Evolutionary conservation across 73 alveolate species (phyloP), one percentile per base, ranked within the genome.

Genomic region (Durusdinium trenchii): DNA sequence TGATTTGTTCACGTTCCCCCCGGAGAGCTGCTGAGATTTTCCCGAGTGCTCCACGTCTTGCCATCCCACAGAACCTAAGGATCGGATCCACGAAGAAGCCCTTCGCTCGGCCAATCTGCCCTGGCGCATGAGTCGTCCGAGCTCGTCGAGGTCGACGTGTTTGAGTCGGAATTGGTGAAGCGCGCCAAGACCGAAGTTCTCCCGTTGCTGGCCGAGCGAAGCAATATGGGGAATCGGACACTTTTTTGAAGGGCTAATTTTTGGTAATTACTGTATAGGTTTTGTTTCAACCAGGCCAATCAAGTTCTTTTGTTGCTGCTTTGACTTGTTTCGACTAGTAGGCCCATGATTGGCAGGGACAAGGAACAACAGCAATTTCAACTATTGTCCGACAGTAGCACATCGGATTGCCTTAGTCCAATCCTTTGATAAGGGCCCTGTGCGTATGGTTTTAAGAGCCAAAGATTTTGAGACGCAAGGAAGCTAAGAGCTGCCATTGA

Each of bases 401-500:
- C 28, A 20, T 20, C 20, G 64, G 64, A 9, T 54, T 54, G 28
- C 28, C 28, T 9, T 54, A 12, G 28, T 12, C 64, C 64, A 54
- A 54, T 54, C 20, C 64, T 20, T 54, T n/a, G n/a, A n/a, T n/a
- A n/a, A n/a, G n/a, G n/a, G n/a, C n/a, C n/a, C n/a, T n/a, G n/a
- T n/a, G n/a, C n/a, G n/a, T 32, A 38, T 32, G 14, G 57, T 35
- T n/a, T 12, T 26, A 10, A 47, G 40, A 20, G 86, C 42, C 40
- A 51, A 75, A n/a, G 42, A n/a, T n/a, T n/a, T n/a, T n/a, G n/a
- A n/a, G n/a, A n/a, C n/a, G n/a, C 43, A 20, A 42, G 89, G 18
- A 78, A 78, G 61, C 62, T 78, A 2, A 38, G 89, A 43, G 89
- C 89, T 43, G 89, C 89, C 61, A 78, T 78, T 38, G 89, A 78